Base-by-base conservation (phyloP, 2,329 filamentous ascomycete genomes). In the Aspergillus tanneri region DNA sequence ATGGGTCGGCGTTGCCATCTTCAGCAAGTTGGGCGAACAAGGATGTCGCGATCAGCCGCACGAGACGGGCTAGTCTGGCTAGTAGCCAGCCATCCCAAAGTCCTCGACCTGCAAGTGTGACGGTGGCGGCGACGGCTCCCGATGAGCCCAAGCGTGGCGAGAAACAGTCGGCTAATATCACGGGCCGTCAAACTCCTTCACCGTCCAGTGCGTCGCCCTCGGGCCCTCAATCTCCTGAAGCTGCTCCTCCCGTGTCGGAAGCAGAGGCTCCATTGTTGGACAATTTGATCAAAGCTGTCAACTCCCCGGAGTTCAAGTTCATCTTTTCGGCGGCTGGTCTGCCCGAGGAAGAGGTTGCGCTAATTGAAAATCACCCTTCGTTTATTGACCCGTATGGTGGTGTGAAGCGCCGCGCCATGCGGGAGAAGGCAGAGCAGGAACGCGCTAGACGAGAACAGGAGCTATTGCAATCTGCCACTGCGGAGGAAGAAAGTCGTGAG, bases 11-110 rank as follows among this genome's bases (percentile, higher is more conserved):
- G n/a, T 76, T 99, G 34, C 95, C 93, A 2, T 90, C 91, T 1
- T 90, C 91, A 3, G 93, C 92, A 4, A 96, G 86, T 64, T 99
- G 93, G 93, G 93, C 92, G 16, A 85, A 81, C 54, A 84, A 74
- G 65, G 81, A 85, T 63, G 76, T 84, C 47, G 64, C 82, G 76
- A 69, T 81, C 78, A 49, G 89, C 81, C 70, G 84, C 84, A 61
- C 82, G 81, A 58, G 88, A 82, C 51, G 73, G 24, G 59, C 71
- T n/a, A 96, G 90, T 61, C 83, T 90, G 57, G 86, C 88, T 24
- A 91, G 88, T 0, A 95, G 87, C 62, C 85, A 83, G 55, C 87
- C 88, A 16, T 84, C 88, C 21, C 86, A 90, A 2, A 96, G 91
- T 65, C 91, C 92, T 37, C 86, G 87, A 28, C 79, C 75, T 18